These are phyloP conservation scores for Nakataea oryzae DNA, from an alignment of 2,329 filamentous ascomycete genomes.

Conservation along the genomic window DNA sequence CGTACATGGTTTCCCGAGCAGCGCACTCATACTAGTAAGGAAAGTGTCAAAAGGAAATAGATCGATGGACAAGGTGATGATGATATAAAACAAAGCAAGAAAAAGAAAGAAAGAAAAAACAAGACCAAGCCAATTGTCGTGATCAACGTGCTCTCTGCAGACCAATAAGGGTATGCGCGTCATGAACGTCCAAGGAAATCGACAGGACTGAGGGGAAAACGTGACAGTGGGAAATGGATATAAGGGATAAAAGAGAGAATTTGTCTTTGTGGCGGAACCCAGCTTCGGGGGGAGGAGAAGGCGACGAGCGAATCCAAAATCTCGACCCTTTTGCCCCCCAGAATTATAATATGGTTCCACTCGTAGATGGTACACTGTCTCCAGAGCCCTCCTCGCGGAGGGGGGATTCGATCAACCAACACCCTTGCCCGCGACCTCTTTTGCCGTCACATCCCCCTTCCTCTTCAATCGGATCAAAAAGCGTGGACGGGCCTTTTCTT, in stretches of 20 bases:
- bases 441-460: background rate
- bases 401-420: background rate
- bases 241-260: slow-evolving; percentile 1
- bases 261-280: background rate
- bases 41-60: background rate
- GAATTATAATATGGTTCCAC: background rate
- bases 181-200: too few relatives aligned
- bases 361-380: background rate
- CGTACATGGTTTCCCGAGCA: too few relatives aligned
- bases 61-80: background rate
- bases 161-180: too few relatives aligned
- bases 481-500: background rate
- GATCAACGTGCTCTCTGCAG: too few relatives aligned
- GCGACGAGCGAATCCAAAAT: background rate
- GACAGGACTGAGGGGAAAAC: too few relatives aligned
- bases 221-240: background rate
- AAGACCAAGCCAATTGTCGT: background rate
- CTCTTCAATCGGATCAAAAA: background rate
- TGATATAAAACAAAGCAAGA: too few relatives aligned
- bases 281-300: background rate
- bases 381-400: background rate
- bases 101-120: background rate
- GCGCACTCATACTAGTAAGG: background rate
- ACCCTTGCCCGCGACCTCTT: background rate
- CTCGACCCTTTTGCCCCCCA: background rate